Percentiles rank a stretch among this genome's conserved stretches.
phyloP scores from a whole-genome alignment of 2,329 filamentous ascomycete genomes.

The Aspergillus arachidicola region DNA sequence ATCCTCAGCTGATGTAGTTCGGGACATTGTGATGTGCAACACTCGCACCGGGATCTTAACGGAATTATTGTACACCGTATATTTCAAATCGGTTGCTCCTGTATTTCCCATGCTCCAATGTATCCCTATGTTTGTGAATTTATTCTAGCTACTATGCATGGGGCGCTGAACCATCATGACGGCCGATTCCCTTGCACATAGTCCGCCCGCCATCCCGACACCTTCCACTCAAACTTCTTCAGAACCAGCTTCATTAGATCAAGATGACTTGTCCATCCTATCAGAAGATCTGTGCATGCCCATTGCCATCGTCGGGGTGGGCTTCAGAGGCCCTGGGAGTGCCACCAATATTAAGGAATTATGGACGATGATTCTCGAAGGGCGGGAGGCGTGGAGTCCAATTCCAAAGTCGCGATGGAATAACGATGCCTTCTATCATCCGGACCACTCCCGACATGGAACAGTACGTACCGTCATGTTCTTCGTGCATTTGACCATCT shows the following conservation, averaged over 20 bases:
- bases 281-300: constrained; percentile 18
- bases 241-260: neutral
- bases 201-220: neutral
- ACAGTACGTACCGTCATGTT: constrained; percentile 13
- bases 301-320: constrained; percentile 31
- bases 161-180: neutral
- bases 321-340: constrained; percentile 27
- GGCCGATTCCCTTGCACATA: neutral
- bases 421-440: constrained; percentile 28
- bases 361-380: constrained; percentile 26
- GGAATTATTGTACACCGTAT: neutral
- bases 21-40: constrained; percentile 4
- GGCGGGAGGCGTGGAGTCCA: constrained; percentile 22
- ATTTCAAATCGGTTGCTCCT: neutral
- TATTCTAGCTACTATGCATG: neutral
- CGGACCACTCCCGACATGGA: constrained; percentile 26
- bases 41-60: neutral
- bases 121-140: neutral
- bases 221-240: neutral
- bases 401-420: constrained; percentile 28
- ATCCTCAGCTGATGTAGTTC: neutral
- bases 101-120: neutral
- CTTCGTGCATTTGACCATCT: neutral
- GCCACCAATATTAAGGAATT: constrained; percentile 23
- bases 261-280: constrained; percentile 5